Evolutionary conservation across 2,329 filamentous ascomycete genomes (phyloP).

Genomic region (Ceratocystis cacaofunesta): DNA sequence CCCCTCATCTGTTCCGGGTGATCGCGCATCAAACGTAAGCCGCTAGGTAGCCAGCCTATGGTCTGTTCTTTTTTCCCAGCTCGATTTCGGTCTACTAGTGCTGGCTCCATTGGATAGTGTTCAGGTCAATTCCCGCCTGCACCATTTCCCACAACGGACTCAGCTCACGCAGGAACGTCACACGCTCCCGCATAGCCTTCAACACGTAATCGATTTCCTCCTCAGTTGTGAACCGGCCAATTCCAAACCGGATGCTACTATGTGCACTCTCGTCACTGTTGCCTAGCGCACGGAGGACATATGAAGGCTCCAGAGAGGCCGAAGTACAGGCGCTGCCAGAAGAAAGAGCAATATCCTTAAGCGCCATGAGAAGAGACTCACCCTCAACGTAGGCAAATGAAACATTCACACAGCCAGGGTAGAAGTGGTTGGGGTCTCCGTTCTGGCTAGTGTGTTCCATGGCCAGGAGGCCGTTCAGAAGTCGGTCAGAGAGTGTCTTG

Average conservation of each 20-base stretch:
- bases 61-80: background rate
- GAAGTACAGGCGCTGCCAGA: conserved; percentile 96
- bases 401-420: conserved; percentile 94
- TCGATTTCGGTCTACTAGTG: conserved; percentile 41
- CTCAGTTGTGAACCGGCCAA: conserved; percentile 92
- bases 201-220: conserved; percentile 93
- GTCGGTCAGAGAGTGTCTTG: conserved; percentile 63
- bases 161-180: conserved; percentile 83
- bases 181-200: conserved; percentile 80
- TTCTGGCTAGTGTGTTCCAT: conserved; percentile 91
- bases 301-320: conserved; percentile 88
- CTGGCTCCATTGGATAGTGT: conserved; percentile 97
- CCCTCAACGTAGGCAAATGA: conserved; percentile 98
- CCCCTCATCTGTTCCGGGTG: conserved; percentile 5
- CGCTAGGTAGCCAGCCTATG: conserved; percentile 8
- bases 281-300: conserved; percentile 83
- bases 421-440: conserved; percentile 68
- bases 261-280: conserved; percentile 96
- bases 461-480: conserved; percentile 66
- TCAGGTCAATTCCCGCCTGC: conserved; percentile 87
- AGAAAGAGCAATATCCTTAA: conserved; percentile 94
- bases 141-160: conserved; percentile 96
- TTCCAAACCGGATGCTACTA: conserved; percentile 94
- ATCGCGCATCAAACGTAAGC: background rate
- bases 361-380: conserved; percentile 91